phyloP scores from a whole-genome alignment of 2,329 filamentous ascomycete species.

The Blastomyces silverae region DNA sequence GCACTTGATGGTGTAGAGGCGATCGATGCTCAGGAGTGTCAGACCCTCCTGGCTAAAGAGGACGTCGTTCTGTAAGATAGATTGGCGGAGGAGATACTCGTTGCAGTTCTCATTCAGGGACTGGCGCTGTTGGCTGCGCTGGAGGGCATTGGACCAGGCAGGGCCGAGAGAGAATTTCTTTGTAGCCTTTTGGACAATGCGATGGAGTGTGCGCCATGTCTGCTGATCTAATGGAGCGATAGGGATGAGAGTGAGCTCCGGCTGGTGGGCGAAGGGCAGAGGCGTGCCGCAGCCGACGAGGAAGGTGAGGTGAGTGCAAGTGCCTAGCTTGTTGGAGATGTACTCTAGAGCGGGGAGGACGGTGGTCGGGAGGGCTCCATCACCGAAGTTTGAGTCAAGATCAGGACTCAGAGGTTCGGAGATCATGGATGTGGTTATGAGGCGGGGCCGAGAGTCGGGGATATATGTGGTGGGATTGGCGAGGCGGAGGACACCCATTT shows the following conservation, averaged over 20 bases:
- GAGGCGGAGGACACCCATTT: constrained; percentile 34
- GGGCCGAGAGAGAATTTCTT: constrained; percentile 35
- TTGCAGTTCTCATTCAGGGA: constrained; percentile 25
- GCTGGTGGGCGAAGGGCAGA: constrained; percentile 34
- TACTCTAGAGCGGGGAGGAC: constrained; percentile 39
- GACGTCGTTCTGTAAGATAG: constrained; percentile 41
- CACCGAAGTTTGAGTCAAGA: constrained; percentile 36
- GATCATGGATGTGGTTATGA: constrained; percentile 38
- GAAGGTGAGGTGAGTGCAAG: constrained; percentile 36
- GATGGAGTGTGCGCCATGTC: constrained; percentile 30
- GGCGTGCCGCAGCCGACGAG: constrained; percentile 38
- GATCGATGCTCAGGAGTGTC: constrained; percentile 41
- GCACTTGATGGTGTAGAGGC: constrained; percentile 42
- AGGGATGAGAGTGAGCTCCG: constrained; percentile 37
- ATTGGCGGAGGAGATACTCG: constrained; percentile 39
- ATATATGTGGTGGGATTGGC: constrained; percentile 35
- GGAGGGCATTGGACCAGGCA: constrained; percentile 36
- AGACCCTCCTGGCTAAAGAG: constrained; percentile 41
- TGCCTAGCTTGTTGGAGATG: constrained; percentile 37
- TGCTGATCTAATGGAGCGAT: constrained; percentile 30
- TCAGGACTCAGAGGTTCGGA: constrained; percentile 37
- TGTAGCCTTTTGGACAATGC: constrained; percentile 34
- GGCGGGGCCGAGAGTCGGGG: constrained; percentile 20
- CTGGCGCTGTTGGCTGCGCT: constrained; percentile 32
- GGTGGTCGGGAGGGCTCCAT: constrained; percentile 26